Evolutionary conservation across 768 basidiomycete species (phyloP), one percentile per base, ranked within the genome.

Genomic region (Dentipellis sp.): DNA sequence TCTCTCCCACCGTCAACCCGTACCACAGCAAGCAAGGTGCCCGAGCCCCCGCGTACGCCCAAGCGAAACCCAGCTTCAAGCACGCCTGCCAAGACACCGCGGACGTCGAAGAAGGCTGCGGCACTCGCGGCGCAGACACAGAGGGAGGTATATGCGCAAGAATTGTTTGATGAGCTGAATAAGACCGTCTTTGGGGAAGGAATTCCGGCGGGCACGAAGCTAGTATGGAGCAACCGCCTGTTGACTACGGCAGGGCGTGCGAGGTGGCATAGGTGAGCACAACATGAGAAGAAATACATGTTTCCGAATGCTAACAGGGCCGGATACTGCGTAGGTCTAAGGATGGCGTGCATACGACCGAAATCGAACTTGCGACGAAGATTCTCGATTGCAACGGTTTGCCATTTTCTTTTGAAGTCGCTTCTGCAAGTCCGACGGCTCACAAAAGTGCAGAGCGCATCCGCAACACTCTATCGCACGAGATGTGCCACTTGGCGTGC

Each of bases 401-500:
- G 74, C 57, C 34, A 29, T 50, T 21, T 40, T 16, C 51, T 22
- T 21, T 8, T n/a, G 34, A 37, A 51, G 52, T 37, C 51, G 21
- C 34, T 16, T 16, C 35, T 50, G 21, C 37, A 7, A n/a, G 37
- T 22, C 17, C 22, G 10, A 14, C 29, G 10, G 8, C 22, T 17
- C 19, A 49, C 39, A 23, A 11, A 42, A 21, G 22, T 52, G 29
- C 56, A 93, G 91, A 89, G 54, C 81, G 90, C 39, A 86, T 94
- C 50, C 75, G 85, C 37, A 84, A 86, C 63, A 94, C 91, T 1
- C 71, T 94, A 11, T 83, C 88, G 34, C 92, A 94, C 62, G 92
- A 94, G 67, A 92, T 94, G 91, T 94, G 91, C 63, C 92, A 94
- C 71, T 69, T 94, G 36, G 92, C 92, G 2, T 81, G 81, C 55